Base-by-base conservation (phyloP, 2,329 filamentous ascomycete species). In the Penicillium sumatraense region DNA sequence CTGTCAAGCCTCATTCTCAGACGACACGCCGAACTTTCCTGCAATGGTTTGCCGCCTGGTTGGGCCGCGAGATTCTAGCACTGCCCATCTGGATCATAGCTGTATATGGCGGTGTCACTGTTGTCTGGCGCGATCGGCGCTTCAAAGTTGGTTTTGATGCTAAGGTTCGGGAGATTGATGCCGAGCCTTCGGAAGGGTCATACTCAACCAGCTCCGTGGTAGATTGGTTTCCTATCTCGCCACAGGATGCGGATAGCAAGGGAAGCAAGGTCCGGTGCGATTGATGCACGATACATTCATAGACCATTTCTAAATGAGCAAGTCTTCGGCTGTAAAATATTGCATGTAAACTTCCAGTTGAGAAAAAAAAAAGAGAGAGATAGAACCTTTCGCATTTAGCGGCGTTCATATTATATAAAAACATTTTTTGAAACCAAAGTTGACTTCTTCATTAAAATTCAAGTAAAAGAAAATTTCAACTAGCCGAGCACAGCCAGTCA, bases 51-150 rank as follows among this genome's bases (percentile, higher is more conserved):
- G 71, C 82, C 5, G 89, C 93, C 0, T 99, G 96, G 95, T 64
- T 96, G 0, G 91, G 89, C 0, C 82, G 95, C 27, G 95, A 99
- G 75, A 61, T 85, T 0, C 79, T 97, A 8, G 93, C 95, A 0
- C 78, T 96, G 42, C 93, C 93, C 0, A 89, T 99, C 56, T 99
- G 95, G 95, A 78, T 86, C 0, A 92, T 89, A 85, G 95, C 95
- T 1, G 90, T 97, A 18, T 85, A 91, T 64, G 88, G 93, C n/a
- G 95, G 95, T 0, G 86, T 89, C 1, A 93, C 87, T 0, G 91
- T 99, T 0, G 85, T 85, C 49, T 99, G 95, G 96, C 81, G 95
- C 52, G 93, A 93, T 0, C 88, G 87, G 67, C 83, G 80, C 24
- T 98, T 98, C 71, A 85, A 84, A 65, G 93, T 98, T 1, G 86